Percentiles rank a stretch among this genome's conserved stretches.
Conservation (phyloP, 176 grass and related monocot genomes). For the Rhynchospora tenuis region DNA sequence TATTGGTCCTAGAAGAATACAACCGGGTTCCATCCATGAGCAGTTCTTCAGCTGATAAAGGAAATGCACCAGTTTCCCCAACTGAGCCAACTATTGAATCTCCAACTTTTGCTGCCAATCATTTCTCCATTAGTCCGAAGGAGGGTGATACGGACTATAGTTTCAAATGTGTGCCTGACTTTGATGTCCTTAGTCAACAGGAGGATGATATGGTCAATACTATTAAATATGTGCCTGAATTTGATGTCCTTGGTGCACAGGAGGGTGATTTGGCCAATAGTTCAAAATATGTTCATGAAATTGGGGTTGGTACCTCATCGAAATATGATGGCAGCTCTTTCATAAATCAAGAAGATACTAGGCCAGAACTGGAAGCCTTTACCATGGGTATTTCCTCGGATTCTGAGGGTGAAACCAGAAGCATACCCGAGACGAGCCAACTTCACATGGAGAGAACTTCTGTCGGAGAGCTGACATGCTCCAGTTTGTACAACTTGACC, state of each 20-base stretch:
- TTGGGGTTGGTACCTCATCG: not conserved
- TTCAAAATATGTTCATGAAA: slow-evolving; percentile 10
- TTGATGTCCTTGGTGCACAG: not conserved
- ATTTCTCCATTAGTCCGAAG: slow-evolving; percentile 16
- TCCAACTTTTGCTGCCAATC: slow-evolving; percentile 5
- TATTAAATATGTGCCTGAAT: slow-evolving; percentile 2
- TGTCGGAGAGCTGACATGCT: not conserved
- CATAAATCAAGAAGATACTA: slow-evolving; percentile 12
- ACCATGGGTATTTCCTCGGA: slow-evolving; percentile 25
- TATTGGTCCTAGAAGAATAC: not conserved
- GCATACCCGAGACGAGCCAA: not conserved
- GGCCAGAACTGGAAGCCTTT: slow-evolving; percentile 45
- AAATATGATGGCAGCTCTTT: slow-evolving; percentile 3
- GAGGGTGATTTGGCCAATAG: not conserved
- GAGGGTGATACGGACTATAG: not conserved
- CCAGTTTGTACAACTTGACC: slow-evolving; percentile 25
- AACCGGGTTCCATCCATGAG: slow-evolving; percentile 3
- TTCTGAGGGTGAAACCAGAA: slow-evolving; percentile 10
- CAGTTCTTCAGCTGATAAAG: slow-evolving; percentile 22
- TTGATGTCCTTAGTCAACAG: not conserved
- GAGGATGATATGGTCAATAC: not conserved
- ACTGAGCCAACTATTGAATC: not conserved
- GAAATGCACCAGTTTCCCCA: not conserved
- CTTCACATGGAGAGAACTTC: slow-evolving; percentile 16
- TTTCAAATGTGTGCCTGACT: slow-evolving; percentile 1